Evolutionary conservation across 495 filamentous ascomycete species (phyloP).

Genomic region (Neurospora discreta): DNA sequence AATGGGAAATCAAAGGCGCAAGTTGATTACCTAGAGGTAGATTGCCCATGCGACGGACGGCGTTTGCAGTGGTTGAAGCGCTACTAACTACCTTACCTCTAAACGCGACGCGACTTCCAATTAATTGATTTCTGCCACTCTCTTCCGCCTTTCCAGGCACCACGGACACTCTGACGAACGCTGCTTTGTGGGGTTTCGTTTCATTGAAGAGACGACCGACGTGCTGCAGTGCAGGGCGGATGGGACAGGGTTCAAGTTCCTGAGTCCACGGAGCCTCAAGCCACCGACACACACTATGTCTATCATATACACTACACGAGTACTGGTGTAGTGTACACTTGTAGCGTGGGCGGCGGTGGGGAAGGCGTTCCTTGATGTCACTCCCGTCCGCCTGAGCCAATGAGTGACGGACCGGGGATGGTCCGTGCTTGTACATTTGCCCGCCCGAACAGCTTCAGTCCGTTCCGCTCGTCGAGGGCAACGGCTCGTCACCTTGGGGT

Average conservation of each 20-base stretch:
- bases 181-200: not conserved
- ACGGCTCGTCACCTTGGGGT: not conserved
- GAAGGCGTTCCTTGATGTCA: not conserved
- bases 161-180: not conserved
- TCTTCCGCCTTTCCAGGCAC: not conserved
- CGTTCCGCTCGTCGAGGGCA: not conserved
- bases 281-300: no score
- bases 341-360: not conserved
- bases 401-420: not conserved
- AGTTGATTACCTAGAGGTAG: not conserved
- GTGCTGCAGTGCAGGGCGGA: not conserved
- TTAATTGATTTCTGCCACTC: slow-evolving; percentile 8
- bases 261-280: not conserved
- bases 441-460: not conserved
- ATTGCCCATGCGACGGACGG: not conserved
- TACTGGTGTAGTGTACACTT: no score
- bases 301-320: no score
- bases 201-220: not conserved
- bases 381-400: not conserved
- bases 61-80: not conserved
- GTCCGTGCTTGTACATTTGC: not conserved
- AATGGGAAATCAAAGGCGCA: not conserved
- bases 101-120: slow-evolving; percentile 15
- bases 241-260: not conserved
- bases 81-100: not conserved